Evolutionary conservation across 2,329 filamentous ascomycete genomes (phyloP).

Genomic region (Epichloe baconii): DNA sequence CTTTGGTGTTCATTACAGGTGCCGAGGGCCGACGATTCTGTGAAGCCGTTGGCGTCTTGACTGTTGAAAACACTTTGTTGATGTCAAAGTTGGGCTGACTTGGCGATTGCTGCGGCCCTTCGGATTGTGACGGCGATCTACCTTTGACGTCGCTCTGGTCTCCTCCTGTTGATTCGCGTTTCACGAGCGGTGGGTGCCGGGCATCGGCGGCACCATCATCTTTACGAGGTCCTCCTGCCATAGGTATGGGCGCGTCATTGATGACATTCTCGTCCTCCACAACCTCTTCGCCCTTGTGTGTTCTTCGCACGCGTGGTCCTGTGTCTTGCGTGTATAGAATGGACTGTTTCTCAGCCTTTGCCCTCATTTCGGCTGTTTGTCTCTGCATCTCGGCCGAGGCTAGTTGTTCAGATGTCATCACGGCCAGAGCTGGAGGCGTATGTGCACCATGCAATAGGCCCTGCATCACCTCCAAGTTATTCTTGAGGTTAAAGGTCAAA

Average conservation of each 20-base stretch:
- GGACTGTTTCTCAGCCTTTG: slow-evolving; percentile 68
- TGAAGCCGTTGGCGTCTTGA: slow-evolving; percentile 55
- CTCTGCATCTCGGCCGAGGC: slow-evolving; percentile 79
- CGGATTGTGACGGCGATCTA: slow-evolving; percentile 24
- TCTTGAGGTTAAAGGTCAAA: slow-evolving; percentile 77
- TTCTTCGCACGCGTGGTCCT: slow-evolving; percentile 67
- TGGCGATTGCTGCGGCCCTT: slow-evolving; percentile 40
- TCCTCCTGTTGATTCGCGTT: slow-evolving; percentile 22
- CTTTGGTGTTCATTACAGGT: slow-evolving; percentile 30
- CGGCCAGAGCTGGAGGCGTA: slow-evolving; percentile 63
- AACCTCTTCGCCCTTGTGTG: slow-evolving; percentile 90
- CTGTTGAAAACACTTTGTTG: slow-evolving; percentile 71
- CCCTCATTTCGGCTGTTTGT: slow-evolving; percentile 64
- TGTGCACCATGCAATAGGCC: slow-evolving; percentile 62
- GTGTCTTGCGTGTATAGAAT: slow-evolving; percentile 63
- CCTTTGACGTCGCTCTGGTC: slow-evolving; percentile 15
- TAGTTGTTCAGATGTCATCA: slow-evolving; percentile 83
- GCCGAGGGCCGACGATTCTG: slow-evolving; percentile 36
- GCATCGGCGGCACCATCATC: not conserved
- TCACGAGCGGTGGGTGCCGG: slow-evolving; percentile 15
- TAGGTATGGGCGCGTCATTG: slow-evolving; percentile 22
- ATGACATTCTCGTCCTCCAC: slow-evolving; percentile 58
- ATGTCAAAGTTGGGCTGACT: slow-evolving; percentile 60
- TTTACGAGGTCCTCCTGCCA: slow-evolving; percentile 10
- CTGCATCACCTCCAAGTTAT: slow-evolving; percentile 65